These are phyloP conservation scores for Chenopodium suecicum DNA, from an alignment of 148 eudicot genomes.

Conservation along the genomic window DNA sequence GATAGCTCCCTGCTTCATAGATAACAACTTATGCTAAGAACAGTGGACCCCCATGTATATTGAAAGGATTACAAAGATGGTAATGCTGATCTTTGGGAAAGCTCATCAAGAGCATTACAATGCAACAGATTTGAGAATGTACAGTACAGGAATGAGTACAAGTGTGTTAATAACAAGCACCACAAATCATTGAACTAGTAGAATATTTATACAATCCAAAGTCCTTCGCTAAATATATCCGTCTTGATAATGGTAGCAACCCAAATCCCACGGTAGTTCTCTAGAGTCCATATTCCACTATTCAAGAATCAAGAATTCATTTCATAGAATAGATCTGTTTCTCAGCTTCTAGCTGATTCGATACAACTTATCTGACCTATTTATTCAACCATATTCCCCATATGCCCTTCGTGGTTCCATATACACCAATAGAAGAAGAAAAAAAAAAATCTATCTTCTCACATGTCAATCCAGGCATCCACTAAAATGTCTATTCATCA, in stretches of 20 bases:
- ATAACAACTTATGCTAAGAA: not conserved
- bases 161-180: not conserved
- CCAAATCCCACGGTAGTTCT: not conserved
- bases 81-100: not conserved
- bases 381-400: not conserved
- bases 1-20: not conserved
- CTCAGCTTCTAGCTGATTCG: not conserved
- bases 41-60: not conserved
- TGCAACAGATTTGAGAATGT: not conserved
- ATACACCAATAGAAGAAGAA: too few species aligned
- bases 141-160: not conserved
- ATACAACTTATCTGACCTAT: not conserved
- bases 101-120: not conserved
- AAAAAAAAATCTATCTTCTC: not conserved
- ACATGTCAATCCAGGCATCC: not conserved
- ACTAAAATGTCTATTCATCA: not conserved
- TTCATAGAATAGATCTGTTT: not conserved
- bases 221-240: not conserved
- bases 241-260: not conserved
- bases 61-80: not conserved
- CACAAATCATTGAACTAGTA: not conserved
- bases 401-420: too few species aligned
- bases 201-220: not conserved
- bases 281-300: not conserved
- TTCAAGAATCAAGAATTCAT: not conserved